Percentiles rank a stretch among this genome's conserved stretches.
Evolutionary conservation across 805 yeast genomes (phyloP).

Genomic region (Kazachstania martiniae): DNA sequence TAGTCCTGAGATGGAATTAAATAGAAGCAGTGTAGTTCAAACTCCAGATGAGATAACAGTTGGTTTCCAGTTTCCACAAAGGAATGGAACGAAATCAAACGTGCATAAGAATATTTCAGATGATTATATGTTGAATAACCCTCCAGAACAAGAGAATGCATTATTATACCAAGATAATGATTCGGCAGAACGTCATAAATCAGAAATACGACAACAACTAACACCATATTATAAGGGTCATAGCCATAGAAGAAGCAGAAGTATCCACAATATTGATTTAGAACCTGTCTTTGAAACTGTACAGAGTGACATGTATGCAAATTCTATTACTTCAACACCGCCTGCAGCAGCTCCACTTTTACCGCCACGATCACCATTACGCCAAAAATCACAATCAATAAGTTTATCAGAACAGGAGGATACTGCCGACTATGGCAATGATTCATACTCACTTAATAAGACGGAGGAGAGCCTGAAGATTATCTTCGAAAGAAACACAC

Average conservation of each 20-base stretch:
- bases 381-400: constrained; percentile 6
- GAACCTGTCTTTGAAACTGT: background rate
- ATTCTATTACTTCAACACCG: constrained; percentile 11
- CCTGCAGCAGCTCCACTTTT: constrained; percentile 9
- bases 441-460: too few relatives aligned
- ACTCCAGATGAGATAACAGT: too few relatives aligned
- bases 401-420: background rate
- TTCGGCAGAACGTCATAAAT: constrained; percentile 4
- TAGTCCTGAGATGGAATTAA: background rate
- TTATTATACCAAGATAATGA: constrained; percentile 8
- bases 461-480: constrained; percentile 11
- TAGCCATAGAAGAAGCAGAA: constrained; percentile 24
- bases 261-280: constrained; percentile 16
- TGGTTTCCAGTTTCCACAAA: too few relatives aligned
- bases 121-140: constrained; percentile 13
- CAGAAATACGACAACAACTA: too few relatives aligned
- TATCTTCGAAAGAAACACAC: constrained; percentile 4
- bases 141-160: constrained; percentile 4
- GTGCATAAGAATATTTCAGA: constrained; percentile 2
- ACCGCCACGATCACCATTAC: constrained; percentile 11
- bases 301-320: constrained; percentile 6
- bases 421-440: too few relatives aligned
- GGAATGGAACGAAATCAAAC: too few relatives aligned
- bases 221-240: constrained; percentile 9
- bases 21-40: too few relatives aligned